Evolutionary conservation across 2,329 filamentous ascomycete genomes (phyloP), one percentile per base, ranked within the genome.

Genomic region (Hypoxylon sp.): DNA sequence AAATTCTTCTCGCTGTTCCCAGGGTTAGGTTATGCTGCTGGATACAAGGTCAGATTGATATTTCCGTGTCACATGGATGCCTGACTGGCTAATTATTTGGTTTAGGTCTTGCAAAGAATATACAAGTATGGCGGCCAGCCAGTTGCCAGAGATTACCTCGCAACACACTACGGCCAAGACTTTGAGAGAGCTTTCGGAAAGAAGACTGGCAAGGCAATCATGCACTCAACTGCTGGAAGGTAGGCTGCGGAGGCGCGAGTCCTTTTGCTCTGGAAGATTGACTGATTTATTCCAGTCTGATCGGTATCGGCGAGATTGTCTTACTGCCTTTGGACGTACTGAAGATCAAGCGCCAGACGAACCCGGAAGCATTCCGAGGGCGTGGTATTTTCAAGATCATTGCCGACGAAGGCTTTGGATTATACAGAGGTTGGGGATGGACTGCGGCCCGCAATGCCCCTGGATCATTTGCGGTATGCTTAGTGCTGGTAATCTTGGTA

Each of bases 111-210:
- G 62, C 96, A 99, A 87, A 88, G 96, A 80, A 90, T 99, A 79
- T 99, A 99, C 88, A 99, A 99, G 85, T 99, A 98, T 78, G 96
- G 96, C 73, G 96, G 96, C 55, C 96, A 99, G 85, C 96, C 96
- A 48, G 93, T 98, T 75, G 94, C 93, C 41, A 91, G 95, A 60
- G 96, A 99, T 82, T 98, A 91, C 82, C 88, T 99, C 57, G 87
- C 88, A 57, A 82, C 87, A 78, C 87, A 98, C 85, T 91, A 97
- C 79, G 91, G 93, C 73, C 86, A 88, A 75, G 86, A 90, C 73
- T 99, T 99, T 79, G 95, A 98, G 81, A 84, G 86, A 73, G 89
- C 93, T 10, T 99, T 99, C 77, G 96, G 96, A 78, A 94, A 94
- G 84, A 97, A 97, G 82, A 98, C 93, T 38, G 96, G 96, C 81